Base-by-base conservation (phyloP, 257 asterid species). In the Nicotiana knightiana region DNA sequence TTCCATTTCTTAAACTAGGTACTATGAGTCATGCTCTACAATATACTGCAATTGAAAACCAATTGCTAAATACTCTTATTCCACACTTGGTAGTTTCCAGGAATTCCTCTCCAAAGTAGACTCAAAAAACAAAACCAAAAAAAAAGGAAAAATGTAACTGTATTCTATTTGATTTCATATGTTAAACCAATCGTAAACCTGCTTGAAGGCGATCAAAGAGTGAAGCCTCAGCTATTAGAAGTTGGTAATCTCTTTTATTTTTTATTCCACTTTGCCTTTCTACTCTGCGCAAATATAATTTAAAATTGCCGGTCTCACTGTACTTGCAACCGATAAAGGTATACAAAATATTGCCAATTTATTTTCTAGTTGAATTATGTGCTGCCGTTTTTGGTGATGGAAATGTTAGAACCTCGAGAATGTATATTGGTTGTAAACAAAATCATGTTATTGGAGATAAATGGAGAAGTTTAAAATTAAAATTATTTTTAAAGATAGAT, bases 1-100 rank as follows among this genome's bases (percentile, higher is more conserved):
- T 33, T 33, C 37, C 37, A 33, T 33, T 33, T 28, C 30, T 28
- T 28, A 28, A 28, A 28, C 1, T 28, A 28, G 1, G 1, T 28
- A 28, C 1, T 28, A 28, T 1, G 30, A 28, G 30, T 28, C 30
- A 28, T 28, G 30, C 30, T 28, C 30, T 28, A 28, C 1, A 28
- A 28, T 28, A 1, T 1, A 28, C 30, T 28, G 30, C 30, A 28
- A 1, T 28, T 28, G 30, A 28, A 28, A 28, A 28, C 30, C 30
- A 28, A 28, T 28, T 28, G 30, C 30, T 28, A 28, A 28, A 28
- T 28, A 28, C 1, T 28, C 30, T 1, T 28, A 28, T 1, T 28
- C 30, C 30, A 1, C 30, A 28, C 30, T 28, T 28, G 93, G 83
- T 86, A 51, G 87, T 88, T 79, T 85, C 91, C 67, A 87, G 62